Base-by-base conservation (phyloP, 805 yeast species). In the Citeromyces matritensis region DNA sequence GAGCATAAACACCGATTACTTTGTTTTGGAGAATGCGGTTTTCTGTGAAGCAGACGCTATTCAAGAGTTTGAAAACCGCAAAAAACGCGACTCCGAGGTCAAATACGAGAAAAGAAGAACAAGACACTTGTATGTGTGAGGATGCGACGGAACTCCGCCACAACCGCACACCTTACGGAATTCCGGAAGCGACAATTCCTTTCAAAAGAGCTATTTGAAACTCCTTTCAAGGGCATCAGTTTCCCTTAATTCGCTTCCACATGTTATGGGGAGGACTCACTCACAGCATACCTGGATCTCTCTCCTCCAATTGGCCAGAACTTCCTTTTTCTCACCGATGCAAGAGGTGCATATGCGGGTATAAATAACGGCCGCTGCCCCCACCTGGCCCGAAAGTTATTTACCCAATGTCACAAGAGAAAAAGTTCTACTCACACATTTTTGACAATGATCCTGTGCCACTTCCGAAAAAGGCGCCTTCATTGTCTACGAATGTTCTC, bases 381-480 rank as follows among this genome's bases (percentile, higher is more conserved):
- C 21, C 21, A 5, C 7, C 21, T 7, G 6, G 7, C 21, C 21
- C 21, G 7, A 17, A 23, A 25, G 8, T 11, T 11, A 25, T 11
- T 6, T 8, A 25, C 10, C 17, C 24, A 26, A 33, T 26, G 29
- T 14, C 32, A 19, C 17, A 23, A 10, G 31, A 29, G 4, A 26
- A 30, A 13, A 19, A 12, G 15, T 29, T 14, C 26, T 50, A 45
- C 9, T 38, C 42, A 6, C 39, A 39, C 29, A 32, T 42, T 21
- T 29, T 39, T 17, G 35, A 41, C 25, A 12, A 19, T 5, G 40
- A 43, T 23, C 36, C 39, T 13, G 33, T 41, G 13, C 36, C 42
- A 4, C 33, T 73, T 12, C 84, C 84, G 36, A 54, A 58, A 31
- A 56, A 64, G 30, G 57, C 62, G 5, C 85, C 85, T 31, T 47